Evolutionary conservation across 345 rosid genomes (phyloP).

Genomic region (Hevea brasiliensis): DNA sequence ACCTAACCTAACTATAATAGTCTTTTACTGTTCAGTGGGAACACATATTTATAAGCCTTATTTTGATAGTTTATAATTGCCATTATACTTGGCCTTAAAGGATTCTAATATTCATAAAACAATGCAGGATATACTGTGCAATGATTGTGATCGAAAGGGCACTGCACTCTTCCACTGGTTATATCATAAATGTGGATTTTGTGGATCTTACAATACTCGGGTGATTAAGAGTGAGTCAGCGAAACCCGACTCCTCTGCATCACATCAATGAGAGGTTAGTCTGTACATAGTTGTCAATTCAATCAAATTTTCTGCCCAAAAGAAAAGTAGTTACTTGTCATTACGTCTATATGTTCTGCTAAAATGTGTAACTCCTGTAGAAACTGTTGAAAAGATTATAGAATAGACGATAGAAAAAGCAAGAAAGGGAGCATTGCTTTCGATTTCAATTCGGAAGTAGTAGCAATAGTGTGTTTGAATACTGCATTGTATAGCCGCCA

Average conservation of each 20-base stretch:
- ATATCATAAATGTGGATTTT: slow-evolving; percentile 70
- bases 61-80: no score
- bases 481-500: no score
- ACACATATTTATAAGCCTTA: no score
- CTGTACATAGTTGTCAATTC: slow-evolving; percentile 23
- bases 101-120: neutral
- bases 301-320: neutral
- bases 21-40: no score
- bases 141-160: slow-evolving; percentile 69
- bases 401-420: no score
- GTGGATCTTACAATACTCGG: slow-evolving; percentile 80
- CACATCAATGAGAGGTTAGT: slow-evolving; percentile 17
- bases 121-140: slow-evolving; percentile 71
- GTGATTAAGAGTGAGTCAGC: slow-evolving; percentile 53
- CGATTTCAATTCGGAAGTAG: no score
- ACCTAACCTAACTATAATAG: neutral
- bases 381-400: neutral
- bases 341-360: neutral
- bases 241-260: slow-evolving; percentile 34
- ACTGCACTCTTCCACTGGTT: slow-evolving; percentile 70
- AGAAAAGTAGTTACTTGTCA: neutral
- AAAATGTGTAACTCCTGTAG: neutral
- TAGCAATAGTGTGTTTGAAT: no score
- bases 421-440: no score
- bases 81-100: neutral